These are phyloP conservation scores for Canariomyces notabilis DNA, from an alignment of 2,329 filamentous ascomycete species.

Conservation along the genomic window DNA sequence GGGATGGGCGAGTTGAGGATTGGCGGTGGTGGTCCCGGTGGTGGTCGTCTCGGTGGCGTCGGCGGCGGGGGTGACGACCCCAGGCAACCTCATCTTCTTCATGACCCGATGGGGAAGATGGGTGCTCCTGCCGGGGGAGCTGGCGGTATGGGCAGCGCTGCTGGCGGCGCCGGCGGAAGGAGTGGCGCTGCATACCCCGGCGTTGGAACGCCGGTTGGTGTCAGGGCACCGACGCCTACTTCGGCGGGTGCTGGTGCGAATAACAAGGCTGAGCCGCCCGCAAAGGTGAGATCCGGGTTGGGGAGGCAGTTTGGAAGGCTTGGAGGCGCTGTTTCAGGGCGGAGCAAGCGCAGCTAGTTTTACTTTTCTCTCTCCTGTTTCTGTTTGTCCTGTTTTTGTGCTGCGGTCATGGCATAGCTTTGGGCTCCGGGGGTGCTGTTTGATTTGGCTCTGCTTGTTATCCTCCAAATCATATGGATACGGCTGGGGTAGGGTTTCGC, in stretches of 20 bases:
- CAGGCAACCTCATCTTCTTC: too few relatives aligned
- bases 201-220: background rate
- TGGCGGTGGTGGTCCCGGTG: slow-evolving; percentile 31
- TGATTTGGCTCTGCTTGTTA: too few relatives aligned
- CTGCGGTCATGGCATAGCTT: background rate
- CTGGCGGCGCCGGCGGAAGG: too few relatives aligned
- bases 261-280: slow-evolving; percentile 32
- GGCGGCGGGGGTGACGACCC: too few relatives aligned
- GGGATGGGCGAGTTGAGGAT: slow-evolving; percentile 35
- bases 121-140: too few relatives aligned
- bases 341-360: slow-evolving; percentile 47
- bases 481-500: too few relatives aligned
- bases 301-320: slow-evolving; percentile 65
- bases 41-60: slow-evolving; percentile 29
- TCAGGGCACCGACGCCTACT: slow-evolving; percentile 34
- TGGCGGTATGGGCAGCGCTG: too few relatives aligned
- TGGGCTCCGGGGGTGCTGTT: too few relatives aligned
- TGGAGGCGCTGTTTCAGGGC: slow-evolving; percentile 65
- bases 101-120: too few relatives aligned
- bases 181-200: too few relatives aligned
- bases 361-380: slow-evolving; percentile 2
- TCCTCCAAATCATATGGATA: too few relatives aligned
- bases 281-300: slow-evolving; percentile 58
- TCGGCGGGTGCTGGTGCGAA: slow-evolving; percentile 43
- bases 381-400: background rate